Percentiles rank a stretch among this genome's conserved stretches.
Evolutionary conservation across 2,329 filamentous ascomycete species (phyloP).

Genomic region (Paraphaeosphaeria minitans): DNA sequence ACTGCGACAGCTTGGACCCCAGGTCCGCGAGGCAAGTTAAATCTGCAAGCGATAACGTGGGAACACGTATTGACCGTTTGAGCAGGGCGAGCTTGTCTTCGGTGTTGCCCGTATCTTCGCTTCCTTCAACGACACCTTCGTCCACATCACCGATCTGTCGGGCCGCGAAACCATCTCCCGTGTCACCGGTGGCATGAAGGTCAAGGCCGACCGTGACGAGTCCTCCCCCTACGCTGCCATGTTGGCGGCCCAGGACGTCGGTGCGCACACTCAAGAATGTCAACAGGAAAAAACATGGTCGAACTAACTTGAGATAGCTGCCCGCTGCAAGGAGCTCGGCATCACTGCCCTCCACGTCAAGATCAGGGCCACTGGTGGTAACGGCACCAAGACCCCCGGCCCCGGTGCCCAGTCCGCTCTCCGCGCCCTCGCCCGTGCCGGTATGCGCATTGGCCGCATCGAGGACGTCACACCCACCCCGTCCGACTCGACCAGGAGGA

Average conservation of each 20-base stretch:
- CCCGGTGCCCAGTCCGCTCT: constrained; percentile 99
- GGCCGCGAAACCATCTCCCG: constrained; percentile 99
- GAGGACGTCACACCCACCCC: constrained; percentile 99
- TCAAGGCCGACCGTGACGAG: constrained; percentile 95
- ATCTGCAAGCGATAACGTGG: constrained; percentile 11
- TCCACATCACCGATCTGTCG: constrained; percentile 98
- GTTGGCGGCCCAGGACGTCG: constrained; percentile 94
- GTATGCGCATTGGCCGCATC: constrained; percentile 99
- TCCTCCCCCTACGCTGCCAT: constrained; percentile 99
- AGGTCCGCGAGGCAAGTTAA: constrained; percentile 79
- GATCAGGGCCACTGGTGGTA: constrained; percentile 99
- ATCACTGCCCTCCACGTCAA: constrained; percentile 99
- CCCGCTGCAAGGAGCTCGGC: constrained; percentile 83
- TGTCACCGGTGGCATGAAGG: constrained; percentile 99
- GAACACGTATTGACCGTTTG: constrained; percentile 26
- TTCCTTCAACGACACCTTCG: constrained; percentile 69
- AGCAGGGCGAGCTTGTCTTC: constrained; percentile 89
- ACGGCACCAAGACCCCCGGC: constrained; percentile 99
- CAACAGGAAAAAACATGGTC: not conserved
- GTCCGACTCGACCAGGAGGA: constrained; percentile 98
- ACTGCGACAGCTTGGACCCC: constrained; percentile 79
- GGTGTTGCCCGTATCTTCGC: constrained; percentile 98
- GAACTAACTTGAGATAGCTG: constrained; percentile 61
- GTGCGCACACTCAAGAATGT: constrained; percentile 36
- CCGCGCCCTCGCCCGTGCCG: constrained; percentile 96